A percentile compares a stretch with the other conserved stretches of the same genome.
These are phyloP conservation scores for Castanea sativa DNA, from an alignment of 306 rosid species.

Conservation along the genomic window DNA sequence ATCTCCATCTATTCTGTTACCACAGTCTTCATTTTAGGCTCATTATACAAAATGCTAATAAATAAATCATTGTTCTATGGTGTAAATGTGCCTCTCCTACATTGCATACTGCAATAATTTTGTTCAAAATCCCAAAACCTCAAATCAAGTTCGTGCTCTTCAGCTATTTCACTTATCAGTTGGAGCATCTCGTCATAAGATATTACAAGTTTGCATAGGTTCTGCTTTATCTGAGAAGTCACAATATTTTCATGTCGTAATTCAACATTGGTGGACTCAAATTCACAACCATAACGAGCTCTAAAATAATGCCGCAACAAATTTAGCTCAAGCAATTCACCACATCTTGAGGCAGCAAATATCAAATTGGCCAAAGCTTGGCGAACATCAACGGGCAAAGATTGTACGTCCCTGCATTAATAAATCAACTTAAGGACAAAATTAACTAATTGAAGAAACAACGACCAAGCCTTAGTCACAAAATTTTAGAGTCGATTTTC, in stretches of 20 bases:
- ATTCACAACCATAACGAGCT: slow-evolving; percentile 19
- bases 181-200: slow-evolving; percentile 12
- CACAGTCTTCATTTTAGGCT: too few relatives aligned
- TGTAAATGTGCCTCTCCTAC: neutral
- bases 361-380: slow-evolving; percentile 35
- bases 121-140: neutral
- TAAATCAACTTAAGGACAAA: neutral
- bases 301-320: slow-evolving; percentile 10
- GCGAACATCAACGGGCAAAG: slow-evolving; percentile 6
- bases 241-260: slow-evolving; percentile 16
- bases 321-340: slow-evolving; percentile 28
- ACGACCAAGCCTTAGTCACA: neutral
- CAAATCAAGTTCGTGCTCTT: neutral
- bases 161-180: slow-evolving; percentile 13
- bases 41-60: too few relatives aligned
- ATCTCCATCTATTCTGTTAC: too few relatives aligned
- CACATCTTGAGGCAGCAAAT: slow-evolving; percentile 37
- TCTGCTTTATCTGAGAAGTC: neutral
- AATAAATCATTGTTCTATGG: neutral
- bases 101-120: neutral
- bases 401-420: slow-evolving; percentile 7
- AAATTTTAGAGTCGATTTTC: too few relatives aligned
- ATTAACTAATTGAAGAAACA: neutral
- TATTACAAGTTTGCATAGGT: neutral
- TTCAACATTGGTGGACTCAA: slow-evolving; percentile 20